Conservation (phyloP, 2,329 filamentous ascomycete genomes). For the Penicillium capsulatum region DNA sequence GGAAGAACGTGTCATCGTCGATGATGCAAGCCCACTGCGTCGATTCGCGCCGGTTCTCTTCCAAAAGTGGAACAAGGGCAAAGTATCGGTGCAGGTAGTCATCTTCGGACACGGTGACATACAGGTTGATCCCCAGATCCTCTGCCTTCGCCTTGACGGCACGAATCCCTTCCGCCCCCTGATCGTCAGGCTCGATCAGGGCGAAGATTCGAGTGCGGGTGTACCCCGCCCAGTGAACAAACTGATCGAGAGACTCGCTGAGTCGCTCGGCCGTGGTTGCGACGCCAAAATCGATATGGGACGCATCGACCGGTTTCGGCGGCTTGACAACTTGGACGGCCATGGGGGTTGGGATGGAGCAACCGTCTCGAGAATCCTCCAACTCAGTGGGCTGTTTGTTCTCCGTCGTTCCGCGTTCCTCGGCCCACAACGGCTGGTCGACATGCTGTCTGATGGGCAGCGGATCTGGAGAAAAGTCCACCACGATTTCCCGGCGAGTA, state of each 20-base stretch:
- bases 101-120: constrained; percentile 31
- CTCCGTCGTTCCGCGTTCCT: constrained; percentile 3
- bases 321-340: constrained; percentile 46
- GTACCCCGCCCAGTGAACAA: constrained; percentile 55
- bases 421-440: constrained; percentile 25
- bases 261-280: constrained; percentile 53
- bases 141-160: constrained; percentile 35
- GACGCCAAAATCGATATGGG: constrained; percentile 56
- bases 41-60: constrained; percentile 41
- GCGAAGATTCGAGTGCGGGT: constrained; percentile 52
- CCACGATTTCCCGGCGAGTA: constrained; percentile 30
- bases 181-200: constrained; percentile 45
- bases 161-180: constrained; percentile 9
- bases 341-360: constrained; percentile 45
- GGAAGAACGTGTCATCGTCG: constrained; percentile 63
- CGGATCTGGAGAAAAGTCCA: constrained; percentile 19
- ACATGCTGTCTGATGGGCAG: constrained; percentile 27
- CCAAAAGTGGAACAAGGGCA: constrained; percentile 51
- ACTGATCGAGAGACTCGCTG: constrained; percentile 48
- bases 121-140: constrained; percentile 42
- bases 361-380: constrained; percentile 27
- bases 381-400: neutral
- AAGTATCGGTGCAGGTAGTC: constrained; percentile 53
- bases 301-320: constrained; percentile 43
- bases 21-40: constrained; percentile 56